Evolutionary conservation across 2,329 filamentous ascomycete species (phyloP).

Genomic region (Colletotrichum somersetense): DNA sequence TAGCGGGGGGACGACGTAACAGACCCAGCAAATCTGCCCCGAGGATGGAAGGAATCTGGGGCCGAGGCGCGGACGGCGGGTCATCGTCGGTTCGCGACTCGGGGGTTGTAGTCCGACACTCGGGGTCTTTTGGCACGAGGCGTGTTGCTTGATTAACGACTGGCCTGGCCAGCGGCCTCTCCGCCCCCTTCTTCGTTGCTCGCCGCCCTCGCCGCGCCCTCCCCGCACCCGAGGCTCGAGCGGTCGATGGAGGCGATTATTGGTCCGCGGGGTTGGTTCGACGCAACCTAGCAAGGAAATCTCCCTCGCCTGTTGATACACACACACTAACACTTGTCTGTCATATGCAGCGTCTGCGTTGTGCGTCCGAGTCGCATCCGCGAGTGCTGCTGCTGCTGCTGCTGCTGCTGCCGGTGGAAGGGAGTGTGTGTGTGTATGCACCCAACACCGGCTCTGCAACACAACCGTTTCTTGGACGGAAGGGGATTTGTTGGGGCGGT

Average conservation of each 20-base stretch:
- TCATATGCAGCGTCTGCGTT: not conserved
- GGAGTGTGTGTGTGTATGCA: not conserved
- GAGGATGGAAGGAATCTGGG: slow-evolving; percentile 5
- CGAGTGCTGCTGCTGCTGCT: not conserved
- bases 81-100: slow-evolving; percentile 17
- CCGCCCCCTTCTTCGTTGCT: not conserved
- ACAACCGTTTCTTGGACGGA: not conserved
- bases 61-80: not conserved
- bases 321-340: not conserved
- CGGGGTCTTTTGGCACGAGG: slow-evolving; percentile 23
- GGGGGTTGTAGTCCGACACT: slow-evolving; percentile 25
- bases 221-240: slow-evolving; percentile 13
- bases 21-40: not conserved
- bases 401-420: not conserved
- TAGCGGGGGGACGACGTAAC: not conserved
- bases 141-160: not conserved
- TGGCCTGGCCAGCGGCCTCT: slow-evolving; percentile 6
- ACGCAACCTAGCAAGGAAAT: not conserved
- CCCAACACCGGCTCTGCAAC: slow-evolving; percentile 1
- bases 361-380: not conserved
- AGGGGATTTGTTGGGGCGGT: not conserved
- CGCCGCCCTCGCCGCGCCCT: not conserved
- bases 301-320: slow-evolving; percentile 5
- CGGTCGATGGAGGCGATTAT: not conserved
- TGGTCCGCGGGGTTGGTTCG: not conserved